Evolutionary conservation across 2,329 filamentous ascomycete species (phyloP).

Genomic region (Botrytis squamosa): DNA sequence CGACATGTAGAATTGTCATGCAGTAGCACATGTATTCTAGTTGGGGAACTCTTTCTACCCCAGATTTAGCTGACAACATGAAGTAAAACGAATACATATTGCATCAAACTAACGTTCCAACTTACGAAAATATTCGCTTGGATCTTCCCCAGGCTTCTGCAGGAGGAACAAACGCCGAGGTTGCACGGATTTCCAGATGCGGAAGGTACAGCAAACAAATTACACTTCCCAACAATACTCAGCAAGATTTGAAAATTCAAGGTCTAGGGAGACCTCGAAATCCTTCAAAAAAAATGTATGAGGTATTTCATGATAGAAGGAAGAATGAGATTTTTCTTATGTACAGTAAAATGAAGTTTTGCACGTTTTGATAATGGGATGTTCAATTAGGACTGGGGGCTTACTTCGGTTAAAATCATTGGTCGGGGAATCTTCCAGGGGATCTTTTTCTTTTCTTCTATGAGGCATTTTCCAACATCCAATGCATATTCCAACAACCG

Average conservation of each 20-base stretch:
- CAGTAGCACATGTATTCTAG: not conserved
- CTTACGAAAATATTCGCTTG: not conserved
- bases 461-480: constrained; percentile 1
- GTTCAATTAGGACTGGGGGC: not conserved
- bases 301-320: not conserved
- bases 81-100: not conserved
- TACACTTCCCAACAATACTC: not conserved
- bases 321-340: not conserved
- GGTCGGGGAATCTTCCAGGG: constrained; percentile 4
- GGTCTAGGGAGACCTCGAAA: not conserved
- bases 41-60: not conserved
- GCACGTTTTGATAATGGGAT: constrained; percentile 3
- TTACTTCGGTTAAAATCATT: constrained; percentile 6
- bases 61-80: not conserved
- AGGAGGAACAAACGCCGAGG: not conserved
- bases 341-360: not conserved
- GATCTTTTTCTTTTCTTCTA: not conserved
- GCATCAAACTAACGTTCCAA: not conserved
- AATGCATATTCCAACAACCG: not conserved
- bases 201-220: not conserved
- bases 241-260: not conserved
- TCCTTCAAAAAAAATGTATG: not conserved
- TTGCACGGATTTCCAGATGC: not conserved
- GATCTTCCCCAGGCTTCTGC: not conserved
- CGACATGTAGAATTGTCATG: not conserved